Percentiles rank a stretch among this genome's conserved stretches.
Conservation (phyloP, 192 early-diverging fungal genomes). For the Backusella morwellensis region DNA sequence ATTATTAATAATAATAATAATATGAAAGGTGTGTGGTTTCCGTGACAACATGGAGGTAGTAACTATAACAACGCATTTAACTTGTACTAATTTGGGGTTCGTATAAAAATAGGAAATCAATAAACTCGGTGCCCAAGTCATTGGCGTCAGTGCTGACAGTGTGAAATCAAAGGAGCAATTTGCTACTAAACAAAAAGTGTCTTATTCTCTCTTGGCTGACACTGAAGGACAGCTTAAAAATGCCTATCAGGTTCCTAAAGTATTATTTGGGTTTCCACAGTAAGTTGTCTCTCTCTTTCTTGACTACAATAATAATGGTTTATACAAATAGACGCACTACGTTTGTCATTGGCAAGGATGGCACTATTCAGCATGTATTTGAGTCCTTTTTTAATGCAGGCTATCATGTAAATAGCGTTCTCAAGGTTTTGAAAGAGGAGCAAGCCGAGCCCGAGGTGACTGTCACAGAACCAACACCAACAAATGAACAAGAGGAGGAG, state of each 20-base stretch:
- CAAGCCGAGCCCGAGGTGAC: background rate
- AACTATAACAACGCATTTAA: too few relatives aligned
- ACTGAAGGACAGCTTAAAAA: constrained; percentile 21
- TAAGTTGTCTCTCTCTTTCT: background rate
- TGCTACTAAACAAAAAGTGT: constrained; percentile 16
- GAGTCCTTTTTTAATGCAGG: constrained; percentile 32
- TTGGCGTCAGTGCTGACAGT: constrained; percentile 37
- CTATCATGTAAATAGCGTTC: constrained; percentile 31
- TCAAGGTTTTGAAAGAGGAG: constrained; percentile 27
- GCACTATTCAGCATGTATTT: constrained; percentile 34
- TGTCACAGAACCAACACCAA: background rate
- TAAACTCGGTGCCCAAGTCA: constrained; percentile 32
- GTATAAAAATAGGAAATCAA: constrained; percentile 12
- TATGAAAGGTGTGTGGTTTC: constrained; percentile 35
- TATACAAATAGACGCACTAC: constrained; percentile 32
- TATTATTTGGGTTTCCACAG: constrained; percentile 14
- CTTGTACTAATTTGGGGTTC: too few relatives aligned
- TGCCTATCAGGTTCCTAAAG: constrained; percentile 34
- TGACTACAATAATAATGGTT: background rate
- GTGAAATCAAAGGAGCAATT: constrained; percentile 34
- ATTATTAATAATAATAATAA: background rate
- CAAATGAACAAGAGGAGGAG: background rate
- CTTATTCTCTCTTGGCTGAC: constrained; percentile 38
- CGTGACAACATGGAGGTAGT: constrained; percentile 35
- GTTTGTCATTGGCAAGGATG: constrained; percentile 37